These are phyloP conservation scores for Leptographium lundbergii DNA, from an alignment of 2,329 filamentous ascomycete species.

Conservation along the genomic window DNA sequence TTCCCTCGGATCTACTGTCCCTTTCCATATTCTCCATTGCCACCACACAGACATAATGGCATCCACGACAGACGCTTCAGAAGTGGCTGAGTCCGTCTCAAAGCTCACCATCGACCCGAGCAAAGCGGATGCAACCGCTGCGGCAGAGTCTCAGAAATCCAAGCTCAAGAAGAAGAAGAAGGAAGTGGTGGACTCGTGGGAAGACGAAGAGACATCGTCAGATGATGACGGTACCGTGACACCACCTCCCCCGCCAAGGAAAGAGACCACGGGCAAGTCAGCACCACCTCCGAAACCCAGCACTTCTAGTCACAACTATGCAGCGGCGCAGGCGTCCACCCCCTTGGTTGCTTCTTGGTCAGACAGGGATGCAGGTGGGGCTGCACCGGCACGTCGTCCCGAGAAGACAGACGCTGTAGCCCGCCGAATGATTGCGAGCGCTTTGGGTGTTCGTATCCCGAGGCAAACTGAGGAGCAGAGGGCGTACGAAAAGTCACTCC, in stretches of 20 bases:
- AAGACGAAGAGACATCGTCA: slow-evolving; percentile 50
- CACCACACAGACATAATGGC: slow-evolving; percentile 4
- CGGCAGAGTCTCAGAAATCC: not conserved
- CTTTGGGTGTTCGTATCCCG: slow-evolving; percentile 68
- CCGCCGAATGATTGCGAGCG: slow-evolving; percentile 76
- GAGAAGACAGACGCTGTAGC: slow-evolving; percentile 94
- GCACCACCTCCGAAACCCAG: slow-evolving; percentile 58
- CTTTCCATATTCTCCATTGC: not conserved
- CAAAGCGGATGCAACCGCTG: slow-evolving; percentile 7
- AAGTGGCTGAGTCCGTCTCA: slow-evolving; percentile 13
- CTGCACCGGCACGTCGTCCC: slow-evolving; percentile 34
- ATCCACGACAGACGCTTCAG: slow-evolving; percentile 4
- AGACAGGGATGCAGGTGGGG: not conserved
- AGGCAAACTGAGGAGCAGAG: slow-evolving; percentile 78
- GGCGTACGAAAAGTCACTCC: slow-evolving; percentile 70
- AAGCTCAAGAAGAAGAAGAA: slow-evolving; percentile 22
- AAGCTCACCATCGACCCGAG: slow-evolving; percentile 18
- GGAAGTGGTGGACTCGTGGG: slow-evolving; percentile 60
- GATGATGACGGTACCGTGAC: slow-evolving; percentile 22
- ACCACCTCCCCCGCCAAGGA: not conserved
- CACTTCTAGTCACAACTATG: slow-evolving; percentile 31
- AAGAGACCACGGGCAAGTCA: slow-evolving; percentile 13
- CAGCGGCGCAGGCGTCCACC: not conserved
- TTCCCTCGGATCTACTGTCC: too few species aligned
- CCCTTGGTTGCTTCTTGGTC: slow-evolving; percentile 1